Base-by-base conservation (phyloP, 257 asterid genomes). In the Petunia secreta region DNA sequence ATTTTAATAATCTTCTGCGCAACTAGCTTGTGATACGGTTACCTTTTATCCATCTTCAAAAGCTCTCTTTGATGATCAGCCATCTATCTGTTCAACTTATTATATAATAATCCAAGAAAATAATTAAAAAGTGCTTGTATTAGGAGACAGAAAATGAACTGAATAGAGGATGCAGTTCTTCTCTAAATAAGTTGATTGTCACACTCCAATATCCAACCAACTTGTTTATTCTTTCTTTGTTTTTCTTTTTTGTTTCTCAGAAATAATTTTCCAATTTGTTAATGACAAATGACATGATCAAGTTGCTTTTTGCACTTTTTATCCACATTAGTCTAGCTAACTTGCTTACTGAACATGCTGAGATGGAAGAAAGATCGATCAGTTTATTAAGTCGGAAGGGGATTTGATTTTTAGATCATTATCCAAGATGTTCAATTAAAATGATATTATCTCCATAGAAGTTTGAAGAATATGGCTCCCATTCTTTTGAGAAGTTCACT, bases 291-390 rank as follows among this genome's bases (percentile, higher is more conserved):
- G 77, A 50, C 46, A 50, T 73, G 36, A 73, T 73, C 14, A 50
- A 73, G 62, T 73, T 73, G 46, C 5, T 50, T 73, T 73, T 73
- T 34, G 13, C 62, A 36, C 62, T 73, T 73, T 73, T 48, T 73
- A 50, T 73, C 62, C 78, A 36, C 39, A 36, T 73, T 36, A 25
- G 25, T 25, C 25, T 25, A 13, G 48, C 78, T 73, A 34, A 48
- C 46, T 71, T 71, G 60, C 34, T 71, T 48, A 50, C 77, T 48
- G 5, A 48, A 71, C 44, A 50, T 50, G 8, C 2, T 36, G 46
- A 73, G 36, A 50, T 50, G 7, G 36, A 73, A 50, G 2, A 73
- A 34, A 50, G 78, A 36, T 73, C 5, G 13, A 34, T 13, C 11
- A 5, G 5, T 73, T 73, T 40, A 0, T 54, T 10, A 11, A 16